Conservation (phyloP, 257 asterid species). For the Solanum dulcamara region DNA sequence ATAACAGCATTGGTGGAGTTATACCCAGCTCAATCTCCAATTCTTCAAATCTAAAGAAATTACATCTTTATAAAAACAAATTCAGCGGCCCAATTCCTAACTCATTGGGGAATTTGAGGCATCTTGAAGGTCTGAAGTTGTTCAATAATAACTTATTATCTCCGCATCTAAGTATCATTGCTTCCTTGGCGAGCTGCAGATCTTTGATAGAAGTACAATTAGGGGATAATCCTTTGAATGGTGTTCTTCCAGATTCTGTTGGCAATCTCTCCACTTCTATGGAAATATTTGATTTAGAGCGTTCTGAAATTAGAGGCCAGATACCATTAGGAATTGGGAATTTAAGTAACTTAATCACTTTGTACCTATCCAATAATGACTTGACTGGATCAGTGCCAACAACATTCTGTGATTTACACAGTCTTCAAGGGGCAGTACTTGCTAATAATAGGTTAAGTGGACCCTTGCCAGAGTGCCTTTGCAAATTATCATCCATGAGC, state of each 20-base stretch:
- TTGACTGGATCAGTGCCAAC: slow-evolving; percentile 17
- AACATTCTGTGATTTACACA: slow-evolving; percentile 5
- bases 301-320: slow-evolving; percentile 4
- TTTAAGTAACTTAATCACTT: slow-evolving; percentile 14
- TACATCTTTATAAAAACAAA: slow-evolving; percentile 2
- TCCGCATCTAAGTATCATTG: slow-evolving; percentile 6
- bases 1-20: slow-evolving; percentile 15
- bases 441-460: slow-evolving; percentile 8
- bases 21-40: slow-evolving; percentile 16
- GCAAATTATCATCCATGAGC: slow-evolving; percentile 6
- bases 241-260: slow-evolving; percentile 17
- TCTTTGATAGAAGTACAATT: background rate
- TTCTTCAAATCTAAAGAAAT: slow-evolving; percentile 8
- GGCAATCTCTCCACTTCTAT: slow-evolving; percentile 16
- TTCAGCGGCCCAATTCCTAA: slow-evolving; percentile 16
- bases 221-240: slow-evolving; percentile 10
- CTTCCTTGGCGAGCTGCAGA: slow-evolving; percentile 14
- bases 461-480: slow-evolving; percentile 9
- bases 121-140: background rate
- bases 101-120: slow-evolving; percentile 16
- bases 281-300: slow-evolving; percentile 1
- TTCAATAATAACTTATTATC: slow-evolving; percentile 4
- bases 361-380: slow-evolving; percentile 7
- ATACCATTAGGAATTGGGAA: slow-evolving; percentile 26
- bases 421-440: slow-evolving; percentile 4